Evolutionary conservation across 805 yeast genomes (phyloP), one percentile per base, ranked within the genome.

Genomic region (Zygoascus flipseniorum): DNA sequence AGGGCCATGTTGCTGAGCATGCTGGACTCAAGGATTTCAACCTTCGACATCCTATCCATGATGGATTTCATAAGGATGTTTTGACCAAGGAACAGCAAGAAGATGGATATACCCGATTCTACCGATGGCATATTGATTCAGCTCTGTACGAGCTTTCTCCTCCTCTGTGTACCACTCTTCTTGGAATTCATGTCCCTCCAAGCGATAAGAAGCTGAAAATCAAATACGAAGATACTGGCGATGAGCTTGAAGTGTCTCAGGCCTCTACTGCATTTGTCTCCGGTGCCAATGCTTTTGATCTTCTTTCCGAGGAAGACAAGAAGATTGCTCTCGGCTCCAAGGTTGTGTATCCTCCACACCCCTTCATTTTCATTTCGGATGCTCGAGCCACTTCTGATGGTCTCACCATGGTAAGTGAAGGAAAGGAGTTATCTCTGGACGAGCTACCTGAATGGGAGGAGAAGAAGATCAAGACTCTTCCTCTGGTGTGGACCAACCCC

Each of bases 121-220:
- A 88, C 77, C 79, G 96, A 71, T 89, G 96, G 96, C 96, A 89
- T 70, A 87, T 89, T 59, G 96, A 89, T 69, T 83, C 93, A 39
- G 96, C 96, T 4, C 76, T 89, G 43, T 89, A 89, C 63, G 95
- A 80, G 39, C 76, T 88, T 60, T 80, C 90, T 14, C 96, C 96
- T 31, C 96, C 96, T 31, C 79, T 85, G 60, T 86, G 84, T 39
- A 89, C 96, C 13, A 88, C 96, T 1, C 75, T 89, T 56, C 74
- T 89, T 51, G 96, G 96, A 2, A 81, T 89, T 57, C 78, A 82
- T 63, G 92, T 86, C 14, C 96, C 96, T 6, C 80, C 84, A 19
- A 72, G 78, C 18, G 70, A 76, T n/a, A 82, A 79, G 59, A 54
- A 56, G 20, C 81, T 76, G 56, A 79, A 68, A 28, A 80, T 89